phyloP scores from a whole-genome alignment of 2,329 filamentous ascomycete species.

The Trichoderma lentiforme region DNA sequence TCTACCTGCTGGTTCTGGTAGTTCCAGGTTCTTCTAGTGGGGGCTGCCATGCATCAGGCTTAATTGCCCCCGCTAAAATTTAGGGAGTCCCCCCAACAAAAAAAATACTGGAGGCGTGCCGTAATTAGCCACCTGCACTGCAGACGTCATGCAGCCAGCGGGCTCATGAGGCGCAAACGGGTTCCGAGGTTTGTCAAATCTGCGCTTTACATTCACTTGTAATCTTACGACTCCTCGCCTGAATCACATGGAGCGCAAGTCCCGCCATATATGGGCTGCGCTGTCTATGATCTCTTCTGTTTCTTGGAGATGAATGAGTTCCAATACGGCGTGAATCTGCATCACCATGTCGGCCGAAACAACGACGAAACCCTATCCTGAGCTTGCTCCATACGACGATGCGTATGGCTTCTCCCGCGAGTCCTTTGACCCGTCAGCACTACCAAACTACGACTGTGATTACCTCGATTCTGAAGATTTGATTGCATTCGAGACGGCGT shows the following conservation, averaged over 20 bases:
- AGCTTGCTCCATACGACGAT: constrained; percentile 18
- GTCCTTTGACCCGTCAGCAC: constrained; percentile 62
- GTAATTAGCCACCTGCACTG: constrained; percentile 15
- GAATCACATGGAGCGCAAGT: neutral
- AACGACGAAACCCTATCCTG: constrained; percentile 7
- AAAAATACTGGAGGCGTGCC: constrained; percentile 4
- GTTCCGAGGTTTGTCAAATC: neutral
- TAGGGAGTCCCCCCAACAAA: constrained; percentile 13
- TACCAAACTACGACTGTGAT: constrained; percentile 78
- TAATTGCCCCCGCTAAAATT: constrained; percentile 7
- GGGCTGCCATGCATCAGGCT: neutral
- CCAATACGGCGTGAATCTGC: neutral
- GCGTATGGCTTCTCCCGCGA: constrained; percentile 57
- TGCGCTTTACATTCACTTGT: neutral
- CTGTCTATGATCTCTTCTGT: neutral
- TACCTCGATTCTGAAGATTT: constrained; percentile 74
- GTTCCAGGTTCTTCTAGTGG: neutral
- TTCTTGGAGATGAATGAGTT: neutral
- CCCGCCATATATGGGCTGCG: neutral
- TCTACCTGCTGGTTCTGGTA: neutral
- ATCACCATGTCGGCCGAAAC: neutral
- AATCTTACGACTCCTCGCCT: neutral
- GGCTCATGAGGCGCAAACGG: neutral
- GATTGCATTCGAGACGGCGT: constrained; percentile 72
- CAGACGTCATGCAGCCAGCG: constrained; percentile 28